Evolutionary conservation across 2,329 filamentous ascomycete genomes (phyloP).

Genomic region (Penicillium sp.): DNA sequence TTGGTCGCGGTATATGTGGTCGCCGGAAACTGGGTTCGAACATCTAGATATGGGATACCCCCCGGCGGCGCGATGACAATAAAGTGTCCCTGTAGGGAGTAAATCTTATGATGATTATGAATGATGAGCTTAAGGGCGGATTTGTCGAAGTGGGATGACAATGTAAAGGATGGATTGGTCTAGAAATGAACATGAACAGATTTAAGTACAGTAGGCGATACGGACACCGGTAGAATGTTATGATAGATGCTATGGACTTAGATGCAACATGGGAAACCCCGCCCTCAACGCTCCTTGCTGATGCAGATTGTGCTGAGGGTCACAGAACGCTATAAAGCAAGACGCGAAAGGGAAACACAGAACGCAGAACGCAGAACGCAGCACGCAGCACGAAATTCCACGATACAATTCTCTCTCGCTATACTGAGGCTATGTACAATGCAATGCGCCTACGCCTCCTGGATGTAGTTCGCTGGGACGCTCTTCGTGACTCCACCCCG

Average conservation of each 20-base stretch:
- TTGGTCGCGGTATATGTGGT: conserved; percentile 28
- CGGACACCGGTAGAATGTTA: neutral
- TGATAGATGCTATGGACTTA: neutral
- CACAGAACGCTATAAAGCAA: conserved; percentile 1
- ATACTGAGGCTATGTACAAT: conserved; percentile 8
- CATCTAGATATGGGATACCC: conserved; percentile 24
- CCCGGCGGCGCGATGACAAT: conserved; percentile 20
- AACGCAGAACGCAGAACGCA: conserved; percentile 2
- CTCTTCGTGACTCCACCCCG: conserved; percentile 82
- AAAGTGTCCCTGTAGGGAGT: conserved; percentile 7
- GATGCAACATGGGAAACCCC: conserved; percentile 3
- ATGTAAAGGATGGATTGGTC: neutral
- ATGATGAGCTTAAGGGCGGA: neutral
- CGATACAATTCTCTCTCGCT: neutral
- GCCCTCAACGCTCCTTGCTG: conserved; percentile 18
- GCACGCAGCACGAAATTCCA: neutral
- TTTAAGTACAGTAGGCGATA: neutral
- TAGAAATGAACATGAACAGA: neutral
- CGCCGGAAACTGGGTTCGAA: conserved; percentile 25
- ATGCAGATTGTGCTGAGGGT: conserved; percentile 20
- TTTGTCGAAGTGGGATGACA: neutral
- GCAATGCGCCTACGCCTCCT: conserved; percentile 57
- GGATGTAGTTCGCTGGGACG: conserved; percentile 91
- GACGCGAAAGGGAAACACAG: neutral
- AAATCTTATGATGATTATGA: conserved; percentile 16